These are phyloP conservation scores for Cladophialophora carrionii DNA, from an alignment of 2,329 filamentous ascomycete genomes.

Conservation along the genomic window DNA sequence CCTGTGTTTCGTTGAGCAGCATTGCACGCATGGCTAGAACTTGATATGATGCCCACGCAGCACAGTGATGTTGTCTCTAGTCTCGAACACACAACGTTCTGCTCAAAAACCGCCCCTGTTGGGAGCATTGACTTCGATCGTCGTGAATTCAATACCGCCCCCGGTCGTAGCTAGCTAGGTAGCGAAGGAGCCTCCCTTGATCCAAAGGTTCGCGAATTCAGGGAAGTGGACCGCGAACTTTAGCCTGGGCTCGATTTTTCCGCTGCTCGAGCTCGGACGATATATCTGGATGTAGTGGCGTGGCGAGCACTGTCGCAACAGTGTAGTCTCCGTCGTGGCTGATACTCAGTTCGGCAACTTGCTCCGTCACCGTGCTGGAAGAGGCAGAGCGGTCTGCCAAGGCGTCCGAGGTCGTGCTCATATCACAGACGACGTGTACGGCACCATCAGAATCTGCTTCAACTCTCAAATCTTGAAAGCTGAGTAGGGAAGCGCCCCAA, in stretches of 20 bases:
- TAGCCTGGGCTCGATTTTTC: constrained; percentile 26
- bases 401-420: not conserved
- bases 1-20: constrained; percentile 48
- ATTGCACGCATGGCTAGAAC: constrained; percentile 43
- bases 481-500: constrained; percentile 61
- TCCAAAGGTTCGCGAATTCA: not conserved
- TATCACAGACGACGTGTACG: constrained; percentile 37
- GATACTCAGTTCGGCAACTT: constrained; percentile 73
- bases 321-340: constrained; percentile 87
- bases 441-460: constrained; percentile 31
- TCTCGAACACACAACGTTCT: constrained; percentile 50
- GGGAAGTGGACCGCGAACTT: not conserved
- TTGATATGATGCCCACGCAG: constrained; percentile 52
- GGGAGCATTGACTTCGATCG: constrained; percentile 56
- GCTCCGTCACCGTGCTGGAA: constrained; percentile 43
- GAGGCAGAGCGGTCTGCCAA: constrained; percentile 22
- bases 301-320: constrained; percentile 50
- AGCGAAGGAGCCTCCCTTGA: constrained; percentile 42
- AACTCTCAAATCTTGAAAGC: constrained; percentile 65
- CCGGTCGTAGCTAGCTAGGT: constrained; percentile 56
- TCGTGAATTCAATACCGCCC: constrained; percentile 51
- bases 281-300: constrained; percentile 35
- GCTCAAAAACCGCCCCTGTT: constrained; percentile 52
- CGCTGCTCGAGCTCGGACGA: constrained; percentile 23
- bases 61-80: constrained; percentile 52